phyloP scores from a whole-genome alignment of 371 early-diverging fungal species.

The Mortierella sp. region DNA sequence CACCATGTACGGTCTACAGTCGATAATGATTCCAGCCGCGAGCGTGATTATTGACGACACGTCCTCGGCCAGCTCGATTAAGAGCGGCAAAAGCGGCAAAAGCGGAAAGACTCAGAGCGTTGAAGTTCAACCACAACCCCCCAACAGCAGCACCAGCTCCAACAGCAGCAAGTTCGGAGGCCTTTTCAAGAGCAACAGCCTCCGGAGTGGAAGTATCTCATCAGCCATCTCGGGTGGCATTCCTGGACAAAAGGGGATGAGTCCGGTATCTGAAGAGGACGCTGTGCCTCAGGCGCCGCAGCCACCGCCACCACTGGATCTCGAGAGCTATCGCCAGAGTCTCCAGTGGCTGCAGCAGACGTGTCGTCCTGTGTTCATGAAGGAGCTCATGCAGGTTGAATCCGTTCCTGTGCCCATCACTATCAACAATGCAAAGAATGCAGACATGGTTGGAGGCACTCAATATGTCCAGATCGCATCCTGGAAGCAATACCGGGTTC shows the following conservation, averaged over 20 bases:
- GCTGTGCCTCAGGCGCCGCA: background rate
- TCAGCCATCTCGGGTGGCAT: slow-evolving; percentile 27
- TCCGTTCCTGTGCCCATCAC: slow-evolving; percentile 44
- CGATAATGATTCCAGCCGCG: slow-evolving; percentile 26
- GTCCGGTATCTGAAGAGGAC: slow-evolving; percentile 25
- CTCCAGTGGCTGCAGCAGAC: slow-evolving; percentile 53
- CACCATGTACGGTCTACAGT: slow-evolving; percentile 44
- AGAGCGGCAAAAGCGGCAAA: slow-evolving; percentile 35
- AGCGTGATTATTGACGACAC: slow-evolving; percentile 14
- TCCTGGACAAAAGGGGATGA: slow-evolving; percentile 16
- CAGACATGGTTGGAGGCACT: slow-evolving; percentile 34
- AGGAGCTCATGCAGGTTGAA: slow-evolving; percentile 23
- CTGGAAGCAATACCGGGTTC: slow-evolving; percentile 48
- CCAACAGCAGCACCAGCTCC: slow-evolving; percentile 12
- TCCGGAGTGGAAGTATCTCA: slow-evolving; percentile 40
- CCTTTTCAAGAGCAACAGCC: slow-evolving; percentile 35
- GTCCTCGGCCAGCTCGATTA: slow-evolving; percentile 46
- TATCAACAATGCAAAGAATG: slow-evolving; percentile 30
- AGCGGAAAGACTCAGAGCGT: background rate
- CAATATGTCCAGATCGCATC: slow-evolving; percentile 40
- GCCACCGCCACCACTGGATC: slow-evolving; percentile 14
- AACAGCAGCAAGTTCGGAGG: slow-evolving; percentile 22
- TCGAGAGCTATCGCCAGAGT: slow-evolving; percentile 39
- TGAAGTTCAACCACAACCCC: background rate
- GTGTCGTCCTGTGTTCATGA: slow-evolving; percentile 50